Evolutionary conservation across 176 grass and related monocot species (phyloP), one percentile per base, ranked within the genome.

Genomic region (Otatea glauca): DNA sequence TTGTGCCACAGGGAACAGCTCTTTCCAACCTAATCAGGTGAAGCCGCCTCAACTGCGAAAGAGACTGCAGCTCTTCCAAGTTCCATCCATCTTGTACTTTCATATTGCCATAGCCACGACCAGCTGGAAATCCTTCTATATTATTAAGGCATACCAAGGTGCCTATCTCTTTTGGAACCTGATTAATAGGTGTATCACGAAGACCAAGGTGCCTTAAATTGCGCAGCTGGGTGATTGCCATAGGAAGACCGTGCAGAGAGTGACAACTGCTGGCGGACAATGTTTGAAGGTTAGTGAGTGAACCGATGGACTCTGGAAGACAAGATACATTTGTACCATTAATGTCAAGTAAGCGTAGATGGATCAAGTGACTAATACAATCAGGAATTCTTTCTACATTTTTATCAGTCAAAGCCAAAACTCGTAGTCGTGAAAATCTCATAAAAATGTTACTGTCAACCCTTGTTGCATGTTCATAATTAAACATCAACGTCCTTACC

Each of bases 51-150:
- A 89, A 0, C 11, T 58, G 69, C 25, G 7, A 0, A 20, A 89
- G 44, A 21, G 12, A 4, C 24, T 1, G 44, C 13, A 89, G 29
- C 54, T 79, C 87, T 51, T 79, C 14, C 34, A 80, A 37, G 0
- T 74, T n/a, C 74, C 81, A 84, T 53, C 66, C 66, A n/a, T 80
- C 34, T 65, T 77, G 83, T 11, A 23, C 74, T 35, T 10, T 37
- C 7, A 15, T 1, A 74, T 1, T 23, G 27, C 9, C 18, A 37
- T 3, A 5, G 12, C 5, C 10, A 45, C 1, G 4, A 11, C 67
- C 67, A 13, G 75, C 13, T 2, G 72, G 29, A n/a, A 74, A 80
- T 43, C 24, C 69, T 55, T 37, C 2, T 45, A 87, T 5, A 59
- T 48, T 10, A 48, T 75, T 76, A 0, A 88, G 59, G 2, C 15